Evolutionary conservation across 306 rosid genomes (phyloP).

Genomic region (Pueraria montana): DNA sequence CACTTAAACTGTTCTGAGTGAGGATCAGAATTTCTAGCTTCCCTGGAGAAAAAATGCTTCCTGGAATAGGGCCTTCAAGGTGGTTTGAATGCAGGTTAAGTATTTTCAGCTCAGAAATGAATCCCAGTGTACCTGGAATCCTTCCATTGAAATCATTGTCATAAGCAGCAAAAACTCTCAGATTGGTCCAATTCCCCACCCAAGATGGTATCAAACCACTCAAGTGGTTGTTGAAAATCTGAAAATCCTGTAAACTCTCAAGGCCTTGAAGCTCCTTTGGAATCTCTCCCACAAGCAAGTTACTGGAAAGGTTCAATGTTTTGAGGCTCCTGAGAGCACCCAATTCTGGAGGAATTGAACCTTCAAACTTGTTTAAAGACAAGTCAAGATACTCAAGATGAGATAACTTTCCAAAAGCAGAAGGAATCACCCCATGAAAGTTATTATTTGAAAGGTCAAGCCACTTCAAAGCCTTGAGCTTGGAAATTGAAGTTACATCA

Average conservation of each 20-base stretch:
- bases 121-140: not conserved
- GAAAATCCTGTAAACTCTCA: too few species aligned
- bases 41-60: constrained; percentile 1
- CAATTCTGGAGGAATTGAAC: too few species aligned
- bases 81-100: constrained; percentile 14
- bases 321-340: not conserved
- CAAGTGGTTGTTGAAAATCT: not conserved
- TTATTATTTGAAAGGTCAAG: not conserved
- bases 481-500: too few species aligned
- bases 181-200: not conserved
- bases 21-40: not conserved
- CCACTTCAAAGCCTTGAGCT: constrained; percentile 19
- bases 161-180: constrained; percentile 1
- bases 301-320: not conserved
- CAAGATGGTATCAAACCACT: not conserved
- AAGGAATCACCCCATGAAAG: not conserved
- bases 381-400: not conserved
- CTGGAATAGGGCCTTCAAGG: constrained; percentile 7
- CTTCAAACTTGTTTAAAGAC: constrained; percentile 11
- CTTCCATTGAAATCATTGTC: not conserved
- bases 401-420: not conserved
- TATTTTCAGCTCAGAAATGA: not conserved
- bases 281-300: not conserved
- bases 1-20: not conserved
- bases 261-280: not conserved